Evolutionary conservation across 192 early-diverging fungal genomes (phyloP).

Genomic region (Pilobolus umbonatus): DNA sequence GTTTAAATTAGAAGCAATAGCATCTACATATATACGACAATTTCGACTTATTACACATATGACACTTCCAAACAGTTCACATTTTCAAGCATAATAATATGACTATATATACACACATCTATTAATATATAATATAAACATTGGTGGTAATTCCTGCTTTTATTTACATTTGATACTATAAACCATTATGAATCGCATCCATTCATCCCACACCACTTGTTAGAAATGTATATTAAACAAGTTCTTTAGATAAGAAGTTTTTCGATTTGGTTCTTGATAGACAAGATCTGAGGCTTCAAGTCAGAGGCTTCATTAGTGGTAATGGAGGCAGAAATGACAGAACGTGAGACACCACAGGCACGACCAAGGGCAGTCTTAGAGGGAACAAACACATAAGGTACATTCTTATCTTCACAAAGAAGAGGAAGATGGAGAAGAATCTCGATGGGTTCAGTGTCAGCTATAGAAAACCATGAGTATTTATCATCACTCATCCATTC

Average conservation of each 20-base stretch:
- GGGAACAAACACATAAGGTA: slow-evolving; percentile 98
- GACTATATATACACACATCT: no score
- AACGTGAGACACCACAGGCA: slow-evolving; percentile 93
- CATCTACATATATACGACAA: no score
- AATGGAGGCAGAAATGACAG: slow-evolving; percentile 89
- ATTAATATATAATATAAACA: no score
- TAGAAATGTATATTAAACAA: background rate
- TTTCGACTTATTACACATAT: no score
- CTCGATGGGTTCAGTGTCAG: slow-evolving; percentile 96
- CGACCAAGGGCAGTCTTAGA: slow-evolving; percentile 95
- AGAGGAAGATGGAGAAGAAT: slow-evolving; percentile 97
- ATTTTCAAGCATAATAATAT: no score
- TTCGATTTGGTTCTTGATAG: slow-evolving; percentile 92
- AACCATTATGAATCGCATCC: no score
- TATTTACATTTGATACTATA: no score
- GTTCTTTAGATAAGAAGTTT: slow-evolving; percentile 76
- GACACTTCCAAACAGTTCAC: no score
- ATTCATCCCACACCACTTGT: background rate
- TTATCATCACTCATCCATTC: background rate
- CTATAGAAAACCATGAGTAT: slow-evolving; percentile 34
- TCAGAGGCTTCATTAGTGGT: slow-evolving; percentile 98
- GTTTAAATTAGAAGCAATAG: no score
- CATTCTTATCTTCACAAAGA: slow-evolving; percentile 99
- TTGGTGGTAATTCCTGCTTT: no score
- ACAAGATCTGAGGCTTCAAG: slow-evolving; percentile 85